A percentile compares a stretch with the other conserved stretches of the same genome.
These are phyloP conservation scores for Curvularia sp. DNA, from an alignment of 2,329 filamentous ascomycete species.

Conservation along the genomic window DNA sequence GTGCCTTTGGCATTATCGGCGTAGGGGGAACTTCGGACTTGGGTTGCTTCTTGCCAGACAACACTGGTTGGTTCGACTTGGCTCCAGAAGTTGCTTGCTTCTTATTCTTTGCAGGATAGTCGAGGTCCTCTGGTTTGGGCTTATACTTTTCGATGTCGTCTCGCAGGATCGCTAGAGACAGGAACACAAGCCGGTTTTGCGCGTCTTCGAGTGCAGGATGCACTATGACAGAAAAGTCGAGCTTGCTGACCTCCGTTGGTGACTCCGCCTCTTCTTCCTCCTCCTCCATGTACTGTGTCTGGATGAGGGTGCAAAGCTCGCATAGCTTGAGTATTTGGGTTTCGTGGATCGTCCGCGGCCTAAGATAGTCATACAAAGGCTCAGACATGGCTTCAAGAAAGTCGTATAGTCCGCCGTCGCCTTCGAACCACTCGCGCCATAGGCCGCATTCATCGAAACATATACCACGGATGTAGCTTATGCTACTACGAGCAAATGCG, in stretches of 20 bases:
- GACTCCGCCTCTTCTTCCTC: conserved; percentile 58
- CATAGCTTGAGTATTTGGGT: conserved; percentile 70
- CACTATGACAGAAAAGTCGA: conserved; percentile 68
- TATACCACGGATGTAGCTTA: conserved; percentile 69
- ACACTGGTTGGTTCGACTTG: conserved; percentile 53
- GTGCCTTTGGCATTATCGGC: conserved; percentile 55
- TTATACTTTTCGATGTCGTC: conserved; percentile 72
- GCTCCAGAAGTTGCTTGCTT: conserved; percentile 52
- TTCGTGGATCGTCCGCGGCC: conserved; percentile 71
- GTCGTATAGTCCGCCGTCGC: conserved; percentile 67
- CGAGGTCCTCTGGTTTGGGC: conserved; percentile 68
- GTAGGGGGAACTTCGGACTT: conserved; percentile 46
- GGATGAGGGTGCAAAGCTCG: conserved; percentile 70
- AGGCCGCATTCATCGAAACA: conserved; percentile 72
- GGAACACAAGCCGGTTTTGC: conserved; percentile 70
- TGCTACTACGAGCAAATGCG: conserved; percentile 67
- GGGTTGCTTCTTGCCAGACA: conserved; percentile 62
- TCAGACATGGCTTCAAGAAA: conserved; percentile 72
- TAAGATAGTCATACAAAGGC: conserved; percentile 70
- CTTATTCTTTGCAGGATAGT: conserved; percentile 65
- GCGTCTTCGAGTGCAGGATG: conserved; percentile 72
- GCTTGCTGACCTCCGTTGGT: conserved; percentile 58
- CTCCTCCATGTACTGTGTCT: conserved; percentile 68
- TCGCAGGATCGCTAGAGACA: conserved; percentile 67
- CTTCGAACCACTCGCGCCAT: conserved; percentile 71